phyloP scores from a whole-genome alignment of 805 yeast species.

The Saccharomyces paradoxus region DNA sequence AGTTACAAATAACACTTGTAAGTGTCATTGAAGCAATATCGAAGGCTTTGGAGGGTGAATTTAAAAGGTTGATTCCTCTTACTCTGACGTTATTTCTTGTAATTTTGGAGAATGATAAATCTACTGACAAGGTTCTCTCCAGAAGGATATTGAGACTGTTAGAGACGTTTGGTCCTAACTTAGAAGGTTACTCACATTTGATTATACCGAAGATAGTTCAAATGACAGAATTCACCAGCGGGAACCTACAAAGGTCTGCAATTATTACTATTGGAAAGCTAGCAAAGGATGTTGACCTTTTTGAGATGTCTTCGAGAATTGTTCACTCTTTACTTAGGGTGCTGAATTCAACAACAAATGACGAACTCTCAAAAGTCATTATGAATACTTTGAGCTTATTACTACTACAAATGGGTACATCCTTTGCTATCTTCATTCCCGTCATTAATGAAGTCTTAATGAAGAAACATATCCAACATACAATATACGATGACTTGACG shows the following conservation, averaged over 20 bases:
- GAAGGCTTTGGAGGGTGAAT: slow-evolving; percentile 81
- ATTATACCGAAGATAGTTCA: slow-evolving; percentile 73
- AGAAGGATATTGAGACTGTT: slow-evolving; percentile 70
- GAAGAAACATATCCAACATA: slow-evolving; percentile 52
- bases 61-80: slow-evolving; percentile 68
- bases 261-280: slow-evolving; percentile 73
- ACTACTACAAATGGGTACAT: slow-evolving; percentile 66
- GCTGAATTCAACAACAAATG: slow-evolving; percentile 34
- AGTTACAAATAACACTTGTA: slow-evolving; percentile 66
- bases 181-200: slow-evolving; percentile 79
- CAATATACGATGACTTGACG: slow-evolving; percentile 69
- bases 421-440: slow-evolving; percentile 76
- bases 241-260: slow-evolving; percentile 54
- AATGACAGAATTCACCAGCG: slow-evolving; percentile 60
- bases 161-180: slow-evolving; percentile 72
- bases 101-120: slow-evolving; percentile 60
- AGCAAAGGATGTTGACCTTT: slow-evolving; percentile 56
- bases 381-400: slow-evolving; percentile 71
- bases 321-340: slow-evolving; percentile 75
- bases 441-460: slow-evolving; percentile 57
- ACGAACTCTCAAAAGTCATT: slow-evolving; percentile 51
- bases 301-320: slow-evolving; percentile 80
- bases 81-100: slow-evolving; percentile 65
- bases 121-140: slow-evolving; percentile 49
- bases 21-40: slow-evolving; percentile 73